Conservation (phyloP, 1,139 yeast species). For the Eremothecium coryli region DNA sequence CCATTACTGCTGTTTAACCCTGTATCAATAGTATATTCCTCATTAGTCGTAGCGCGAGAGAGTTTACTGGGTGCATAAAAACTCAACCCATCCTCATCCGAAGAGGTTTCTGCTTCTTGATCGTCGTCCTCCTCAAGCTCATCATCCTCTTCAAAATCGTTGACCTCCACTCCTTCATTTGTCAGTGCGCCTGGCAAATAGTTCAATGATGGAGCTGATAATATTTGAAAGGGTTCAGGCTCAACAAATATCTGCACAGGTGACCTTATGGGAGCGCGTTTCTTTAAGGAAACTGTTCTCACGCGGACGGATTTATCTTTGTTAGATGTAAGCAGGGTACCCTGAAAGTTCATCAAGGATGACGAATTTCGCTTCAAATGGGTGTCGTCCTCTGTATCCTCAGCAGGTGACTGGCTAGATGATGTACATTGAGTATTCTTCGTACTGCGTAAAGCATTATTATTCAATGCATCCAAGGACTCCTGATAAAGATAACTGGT, state of each 20-base stretch:
- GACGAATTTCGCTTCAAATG: conserved; percentile 26
- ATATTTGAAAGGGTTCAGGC: background rate
- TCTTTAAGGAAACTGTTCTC: conserved; percentile 22
- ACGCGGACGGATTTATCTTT: conserved; percentile 28
- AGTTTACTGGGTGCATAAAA: conserved; percentile 28
- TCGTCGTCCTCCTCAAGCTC: conserved; percentile 21
- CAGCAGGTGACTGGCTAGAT: conserved; percentile 9
- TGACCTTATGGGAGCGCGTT: background rate
- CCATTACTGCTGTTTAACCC: conserved; percentile 10
- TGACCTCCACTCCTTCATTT: conserved; percentile 4
- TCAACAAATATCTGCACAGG: background rate
- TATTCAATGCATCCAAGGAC: conserved; percentile 24
- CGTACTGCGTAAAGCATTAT: conserved; percentile 13
- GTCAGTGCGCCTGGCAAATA: background rate
- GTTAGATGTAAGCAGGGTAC: conserved; percentile 26
- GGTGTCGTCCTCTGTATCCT: conserved; percentile 18
- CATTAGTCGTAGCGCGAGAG: conserved; percentile 12
- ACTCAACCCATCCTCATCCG: conserved; percentile 27
- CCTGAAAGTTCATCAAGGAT: conserved; percentile 25
- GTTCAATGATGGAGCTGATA: background rate
- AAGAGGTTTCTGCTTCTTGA: conserved; percentile 17
- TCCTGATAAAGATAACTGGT: conserved; percentile 25
- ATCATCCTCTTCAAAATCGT: conserved; percentile 13
- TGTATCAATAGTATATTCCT: conserved; percentile 17
- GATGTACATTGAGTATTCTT: conserved; percentile 4